phyloP scores from a whole-genome alignment of 2,329 filamentous ascomycete genomes.

The Aureobasidium zeae region DNA sequence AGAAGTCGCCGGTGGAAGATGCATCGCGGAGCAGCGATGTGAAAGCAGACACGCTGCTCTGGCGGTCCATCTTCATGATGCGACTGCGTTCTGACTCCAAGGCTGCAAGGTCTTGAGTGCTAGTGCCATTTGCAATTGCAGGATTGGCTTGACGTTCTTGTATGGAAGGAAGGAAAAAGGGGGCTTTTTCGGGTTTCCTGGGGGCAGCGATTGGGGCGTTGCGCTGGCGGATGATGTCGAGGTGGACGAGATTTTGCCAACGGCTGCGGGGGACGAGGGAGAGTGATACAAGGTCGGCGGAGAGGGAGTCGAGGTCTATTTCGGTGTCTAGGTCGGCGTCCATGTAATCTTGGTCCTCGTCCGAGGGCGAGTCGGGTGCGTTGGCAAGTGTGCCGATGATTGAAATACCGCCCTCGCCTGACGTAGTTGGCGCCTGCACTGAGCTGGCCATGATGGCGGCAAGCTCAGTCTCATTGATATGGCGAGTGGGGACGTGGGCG shows the following conservation, averaged over 20 bases:
- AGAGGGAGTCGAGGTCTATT: constrained; percentile 39
- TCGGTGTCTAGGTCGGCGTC: constrained; percentile 34
- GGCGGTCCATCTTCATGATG: constrained; percentile 24
- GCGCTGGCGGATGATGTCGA: constrained; percentile 81
- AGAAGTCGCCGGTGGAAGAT: constrained; percentile 50
- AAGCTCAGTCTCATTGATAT: constrained; percentile 71
- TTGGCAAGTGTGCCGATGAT: constrained; percentile 66
- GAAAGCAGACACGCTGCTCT: constrained; percentile 30
- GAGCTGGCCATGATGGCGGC: constrained; percentile 45
- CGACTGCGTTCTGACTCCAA: constrained; percentile 27
- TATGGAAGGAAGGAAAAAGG: constrained; percentile 80
- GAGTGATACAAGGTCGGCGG: constrained; percentile 72
- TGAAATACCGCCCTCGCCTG: constrained; percentile 70
- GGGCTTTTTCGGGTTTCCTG: constrained; percentile 85
- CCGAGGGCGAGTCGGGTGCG: constrained; percentile 37
- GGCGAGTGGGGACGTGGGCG: constrained; percentile 74
- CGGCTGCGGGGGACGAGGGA: constrained; percentile 80
- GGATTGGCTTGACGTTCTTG: constrained; percentile 29
- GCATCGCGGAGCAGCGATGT: constrained; percentile 40
- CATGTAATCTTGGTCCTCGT: constrained; percentile 47
- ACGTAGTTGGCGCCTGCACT: constrained; percentile 49
- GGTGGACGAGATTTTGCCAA: constrained; percentile 89
- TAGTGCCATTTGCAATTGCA: constrained; percentile 22
- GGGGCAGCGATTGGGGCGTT: constrained; percentile 91
- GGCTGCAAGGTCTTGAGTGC: constrained; percentile 26